These are phyloP conservation scores for Fusarium acutatum DNA, from an alignment of 2,329 filamentous ascomycete genomes.

Conservation along the genomic window DNA sequence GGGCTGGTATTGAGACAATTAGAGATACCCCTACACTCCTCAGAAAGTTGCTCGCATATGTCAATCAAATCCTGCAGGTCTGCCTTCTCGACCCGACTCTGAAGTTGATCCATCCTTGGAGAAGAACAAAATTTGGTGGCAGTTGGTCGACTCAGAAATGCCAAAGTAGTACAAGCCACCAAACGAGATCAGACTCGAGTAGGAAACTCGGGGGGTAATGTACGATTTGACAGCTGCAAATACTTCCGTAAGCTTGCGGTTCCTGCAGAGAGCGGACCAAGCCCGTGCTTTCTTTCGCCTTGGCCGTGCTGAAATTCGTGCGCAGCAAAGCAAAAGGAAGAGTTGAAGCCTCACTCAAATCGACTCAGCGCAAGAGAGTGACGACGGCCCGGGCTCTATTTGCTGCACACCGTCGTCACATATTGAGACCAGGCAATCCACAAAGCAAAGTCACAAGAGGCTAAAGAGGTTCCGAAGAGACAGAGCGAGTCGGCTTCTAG, in stretches of 20 bases:
- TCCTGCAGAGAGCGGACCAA: conserved; percentile 22
- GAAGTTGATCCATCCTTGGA: conserved; percentile 37
- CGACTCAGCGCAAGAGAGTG: conserved; percentile 15
- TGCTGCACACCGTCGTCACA: conserved; percentile 32
- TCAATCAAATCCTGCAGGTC: conserved; percentile 38
- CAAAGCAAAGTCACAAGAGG: neutral
- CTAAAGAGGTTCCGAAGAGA: neutral
- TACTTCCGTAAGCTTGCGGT: conserved; percentile 10
- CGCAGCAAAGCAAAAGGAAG: neutral
- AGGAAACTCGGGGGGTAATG: conserved; percentile 30
- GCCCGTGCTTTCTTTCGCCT: conserved; percentile 35
- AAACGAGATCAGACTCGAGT: neutral
- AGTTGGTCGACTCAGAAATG: conserved; percentile 14
- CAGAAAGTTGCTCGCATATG: conserved; percentile 39
- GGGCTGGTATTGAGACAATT: conserved; percentile 43
- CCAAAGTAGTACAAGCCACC: conserved; percentile 9
- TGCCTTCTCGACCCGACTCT: conserved; percentile 36
- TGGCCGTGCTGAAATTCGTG: conserved; percentile 23
- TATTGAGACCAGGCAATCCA: conserved; percentile 13
- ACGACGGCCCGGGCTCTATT: conserved; percentile 18
- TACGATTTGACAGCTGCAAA: conserved; percentile 26
- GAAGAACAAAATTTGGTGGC: conserved; percentile 3
- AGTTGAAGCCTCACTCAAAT: conserved; percentile 21
- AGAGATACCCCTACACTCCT: conserved; percentile 37
- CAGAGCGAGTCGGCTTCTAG: conserved; percentile 28